phyloP scores from a whole-genome alignment of 352 stramenopile species.

The Phytopythium vexans region DNA sequence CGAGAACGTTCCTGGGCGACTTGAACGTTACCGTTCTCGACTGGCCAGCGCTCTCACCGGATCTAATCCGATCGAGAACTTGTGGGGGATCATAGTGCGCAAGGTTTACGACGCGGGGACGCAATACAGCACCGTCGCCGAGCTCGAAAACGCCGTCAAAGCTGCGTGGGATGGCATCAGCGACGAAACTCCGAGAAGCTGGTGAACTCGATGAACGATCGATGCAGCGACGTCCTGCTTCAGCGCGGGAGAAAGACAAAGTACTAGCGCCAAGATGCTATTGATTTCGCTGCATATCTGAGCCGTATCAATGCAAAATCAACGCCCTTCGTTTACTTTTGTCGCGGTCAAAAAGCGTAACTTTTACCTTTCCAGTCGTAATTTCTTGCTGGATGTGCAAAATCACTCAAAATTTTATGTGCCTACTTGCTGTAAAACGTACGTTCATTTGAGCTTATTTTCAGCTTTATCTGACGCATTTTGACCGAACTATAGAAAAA shows the following conservation, averaged over 20 bases:
- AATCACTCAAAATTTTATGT: neutral
- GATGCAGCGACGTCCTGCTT: neutral
- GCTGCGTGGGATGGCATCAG: no score
- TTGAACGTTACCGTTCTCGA: neutral
- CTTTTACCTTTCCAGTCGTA: neutral
- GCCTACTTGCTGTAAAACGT: no score
- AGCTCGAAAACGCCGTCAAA: no score
- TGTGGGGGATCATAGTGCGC: neutral
- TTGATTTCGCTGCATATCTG: no score
- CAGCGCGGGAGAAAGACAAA: no score
- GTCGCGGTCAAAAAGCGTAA: neutral
- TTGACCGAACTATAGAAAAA: neutral
- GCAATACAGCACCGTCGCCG: neutral
- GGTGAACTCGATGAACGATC: neutral
- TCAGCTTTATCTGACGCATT: no score
- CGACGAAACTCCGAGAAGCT: no score
- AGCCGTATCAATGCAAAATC: no score
- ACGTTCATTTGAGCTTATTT: no score
- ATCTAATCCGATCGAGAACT: neutral
- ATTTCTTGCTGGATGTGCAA: neutral
- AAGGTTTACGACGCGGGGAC: neutral
- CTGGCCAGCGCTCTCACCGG: neutral
- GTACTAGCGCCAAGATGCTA: neutral
- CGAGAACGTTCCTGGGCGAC: no score
- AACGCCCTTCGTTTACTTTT: neutral